Percentiles rank a stretch among this genome's conserved stretches.
These are phyloP conservation scores for Perkinsus olseni DNA, from an alignment of 169 alveolate genomes.

Conservation along the genomic window DNA sequence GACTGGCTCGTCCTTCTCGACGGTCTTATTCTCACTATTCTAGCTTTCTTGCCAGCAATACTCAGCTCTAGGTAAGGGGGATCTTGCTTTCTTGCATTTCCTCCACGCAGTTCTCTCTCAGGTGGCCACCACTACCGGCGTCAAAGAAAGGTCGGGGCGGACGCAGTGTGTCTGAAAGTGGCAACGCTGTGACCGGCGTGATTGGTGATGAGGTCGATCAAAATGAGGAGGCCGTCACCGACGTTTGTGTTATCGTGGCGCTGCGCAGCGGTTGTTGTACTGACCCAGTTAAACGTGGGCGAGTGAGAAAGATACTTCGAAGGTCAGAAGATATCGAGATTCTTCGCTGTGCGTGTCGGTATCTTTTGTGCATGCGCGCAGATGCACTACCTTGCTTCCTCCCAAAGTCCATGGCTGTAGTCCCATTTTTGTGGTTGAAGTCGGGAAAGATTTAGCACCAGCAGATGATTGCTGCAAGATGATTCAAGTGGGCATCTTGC, in stretches of 20 bases:
- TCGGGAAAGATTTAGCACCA: neutral
- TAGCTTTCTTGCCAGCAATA: neutral
- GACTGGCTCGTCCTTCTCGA: neutral
- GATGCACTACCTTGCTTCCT: neutral
- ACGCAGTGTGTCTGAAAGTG: neutral
- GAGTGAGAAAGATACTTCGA: neutral
- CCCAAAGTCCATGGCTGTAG: neutral
- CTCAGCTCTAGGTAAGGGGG: neutral
- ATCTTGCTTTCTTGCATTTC: neutral
- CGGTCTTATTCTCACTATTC: neutral
- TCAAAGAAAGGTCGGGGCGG: neutral
- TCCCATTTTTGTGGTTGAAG: neutral
- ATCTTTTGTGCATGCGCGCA: neutral
- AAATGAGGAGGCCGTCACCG: neutral
- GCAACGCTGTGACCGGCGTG: neutral
- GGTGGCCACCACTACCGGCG: neutral
- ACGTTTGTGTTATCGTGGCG: neutral
- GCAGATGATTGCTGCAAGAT: neutral
- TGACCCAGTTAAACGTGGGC: neutral
- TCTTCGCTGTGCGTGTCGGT: neutral
- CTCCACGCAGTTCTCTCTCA: neutral
- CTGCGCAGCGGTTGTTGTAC: neutral
- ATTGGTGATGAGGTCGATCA: neutral
- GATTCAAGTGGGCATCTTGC: neutral
- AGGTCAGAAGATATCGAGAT: neutral